phyloP scores from a whole-genome alignment of 768 basidiomycete species.

The Suillus tomentosus region DNA sequence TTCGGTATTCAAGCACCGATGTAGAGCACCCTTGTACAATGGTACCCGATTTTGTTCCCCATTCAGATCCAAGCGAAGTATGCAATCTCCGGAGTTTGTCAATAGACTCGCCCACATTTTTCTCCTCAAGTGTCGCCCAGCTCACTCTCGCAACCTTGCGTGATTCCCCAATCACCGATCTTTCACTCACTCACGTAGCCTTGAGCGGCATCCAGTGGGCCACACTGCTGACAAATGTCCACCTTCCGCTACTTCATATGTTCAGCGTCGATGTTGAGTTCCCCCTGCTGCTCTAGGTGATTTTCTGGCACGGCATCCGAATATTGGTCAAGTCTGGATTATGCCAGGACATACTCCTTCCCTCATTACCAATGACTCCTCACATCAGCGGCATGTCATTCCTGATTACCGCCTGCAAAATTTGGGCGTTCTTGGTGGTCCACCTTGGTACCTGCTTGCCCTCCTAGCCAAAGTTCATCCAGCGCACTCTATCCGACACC shows the following conservation, averaged over 20 bases:
- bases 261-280: slow-evolving; percentile 5
- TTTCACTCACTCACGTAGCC: slow-evolving; percentile 3
- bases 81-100: not conserved
- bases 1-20: slow-evolving; percentile 1
- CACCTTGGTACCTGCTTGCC: too few species aligned
- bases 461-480: too few species aligned
- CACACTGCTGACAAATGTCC: not conserved
- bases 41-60: not conserved
- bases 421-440: too few species aligned
- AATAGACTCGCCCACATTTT: not conserved
- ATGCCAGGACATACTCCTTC: too few species aligned
- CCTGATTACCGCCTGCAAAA: too few species aligned
- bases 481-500: too few species aligned
- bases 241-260: not conserved
- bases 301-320: not conserved
- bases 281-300: too few species aligned
- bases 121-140: not conserved
- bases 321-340: too few species aligned
- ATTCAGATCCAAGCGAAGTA: not conserved
- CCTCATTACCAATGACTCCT: too few species aligned
- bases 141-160: not conserved
- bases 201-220: not conserved
- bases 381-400: too few species aligned
- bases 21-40: not conserved
- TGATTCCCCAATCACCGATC: not conserved